phyloP scores from a whole-genome alignment of 768 basidiomycete genomes.

The Suillus placidus region DNA sequence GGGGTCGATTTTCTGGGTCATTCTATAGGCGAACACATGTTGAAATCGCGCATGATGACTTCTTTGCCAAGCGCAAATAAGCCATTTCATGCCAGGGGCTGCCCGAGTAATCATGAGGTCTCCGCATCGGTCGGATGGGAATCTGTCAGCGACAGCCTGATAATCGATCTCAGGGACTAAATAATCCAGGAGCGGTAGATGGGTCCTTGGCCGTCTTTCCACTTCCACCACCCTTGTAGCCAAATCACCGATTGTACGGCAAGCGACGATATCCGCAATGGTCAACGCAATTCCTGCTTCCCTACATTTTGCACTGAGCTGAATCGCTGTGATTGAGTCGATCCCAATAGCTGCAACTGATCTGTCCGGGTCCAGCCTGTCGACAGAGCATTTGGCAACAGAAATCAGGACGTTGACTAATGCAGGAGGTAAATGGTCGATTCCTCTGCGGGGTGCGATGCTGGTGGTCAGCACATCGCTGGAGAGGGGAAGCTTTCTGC shows the following conservation, averaged over 20 bases:
- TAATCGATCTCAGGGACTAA: constrained; percentile 18
- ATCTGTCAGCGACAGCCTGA: constrained; percentile 16
- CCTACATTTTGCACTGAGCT: constrained; percentile 43
- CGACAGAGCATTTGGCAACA: constrained; percentile 30
- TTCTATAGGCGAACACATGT: constrained; percentile 44
- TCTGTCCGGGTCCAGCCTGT: constrained; percentile 36
- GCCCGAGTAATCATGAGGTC: constrained; percentile 24
- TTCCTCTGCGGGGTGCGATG: background rate
- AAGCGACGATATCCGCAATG: constrained; percentile 45
- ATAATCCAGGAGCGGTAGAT: background rate
- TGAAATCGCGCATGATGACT: constrained; percentile 46
- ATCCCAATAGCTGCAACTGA: constrained; percentile 46
- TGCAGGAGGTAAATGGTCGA: constrained; percentile 14
- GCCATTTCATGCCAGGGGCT: constrained; percentile 39
- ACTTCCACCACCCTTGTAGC: constrained; percentile 14
- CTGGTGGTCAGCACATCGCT: background rate
- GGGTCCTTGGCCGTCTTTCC: background rate
- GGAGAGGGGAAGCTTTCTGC: background rate
- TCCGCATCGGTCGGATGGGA: constrained; percentile 17
- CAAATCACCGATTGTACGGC: constrained; percentile 38
- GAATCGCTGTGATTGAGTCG: constrained; percentile 54
- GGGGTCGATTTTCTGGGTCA: constrained; percentile 34
- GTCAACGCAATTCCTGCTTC: constrained; percentile 36
- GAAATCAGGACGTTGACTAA: constrained; percentile 17
- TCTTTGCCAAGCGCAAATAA: constrained; percentile 47